Conservation (phyloP, 2,329 filamentous ascomycete species). For the Aspergillus awamori region DNA sequence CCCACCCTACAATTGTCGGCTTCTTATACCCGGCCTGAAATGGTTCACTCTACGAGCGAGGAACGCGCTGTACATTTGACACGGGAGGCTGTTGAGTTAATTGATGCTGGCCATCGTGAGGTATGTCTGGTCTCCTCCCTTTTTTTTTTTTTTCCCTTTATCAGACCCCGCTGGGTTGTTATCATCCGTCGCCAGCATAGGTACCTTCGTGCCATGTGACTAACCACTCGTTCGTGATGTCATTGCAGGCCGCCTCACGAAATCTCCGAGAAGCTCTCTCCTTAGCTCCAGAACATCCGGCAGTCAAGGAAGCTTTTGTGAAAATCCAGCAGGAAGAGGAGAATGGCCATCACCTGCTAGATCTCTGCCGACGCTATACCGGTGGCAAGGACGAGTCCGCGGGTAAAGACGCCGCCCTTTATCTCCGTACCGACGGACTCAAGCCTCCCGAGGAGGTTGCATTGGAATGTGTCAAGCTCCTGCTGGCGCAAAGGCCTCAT, state of each 20-base stretch:
- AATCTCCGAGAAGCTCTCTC: constrained; percentile 54
- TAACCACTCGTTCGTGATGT: constrained; percentile 14
- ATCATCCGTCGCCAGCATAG: constrained; percentile 4
- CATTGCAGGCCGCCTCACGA: constrained; percentile 47
- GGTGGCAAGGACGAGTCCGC: constrained; percentile 46
- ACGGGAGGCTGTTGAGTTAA: constrained; percentile 51
- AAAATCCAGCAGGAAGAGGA: constrained; percentile 49
- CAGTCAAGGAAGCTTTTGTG: constrained; percentile 50
- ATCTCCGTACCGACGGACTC: constrained; percentile 48
- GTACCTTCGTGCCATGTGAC: constrained; percentile 13
- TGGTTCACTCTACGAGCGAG: constrained; percentile 47
- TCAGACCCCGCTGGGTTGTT: neutral
- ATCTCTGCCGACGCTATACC: constrained; percentile 49
- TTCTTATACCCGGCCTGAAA: constrained; percentile 35
- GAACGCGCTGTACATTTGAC: constrained; percentile 51
- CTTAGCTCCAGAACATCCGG: constrained; percentile 48
- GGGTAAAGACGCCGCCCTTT: constrained; percentile 48
- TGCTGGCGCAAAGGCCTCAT: constrained; percentile 41
- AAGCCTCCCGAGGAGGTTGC: constrained; percentile 47
- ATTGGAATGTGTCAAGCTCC: constrained; percentile 47
- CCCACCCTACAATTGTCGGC: constrained; percentile 12
- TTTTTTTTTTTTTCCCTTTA: neutral
- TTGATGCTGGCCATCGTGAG: constrained; percentile 50
- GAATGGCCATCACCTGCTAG: constrained; percentile 47
- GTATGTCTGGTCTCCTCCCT: constrained; percentile 31